Evolutionary conservation across 2,329 filamentous ascomycete genomes (phyloP).

Genomic region (Coleophoma eucalyptorum): DNA sequence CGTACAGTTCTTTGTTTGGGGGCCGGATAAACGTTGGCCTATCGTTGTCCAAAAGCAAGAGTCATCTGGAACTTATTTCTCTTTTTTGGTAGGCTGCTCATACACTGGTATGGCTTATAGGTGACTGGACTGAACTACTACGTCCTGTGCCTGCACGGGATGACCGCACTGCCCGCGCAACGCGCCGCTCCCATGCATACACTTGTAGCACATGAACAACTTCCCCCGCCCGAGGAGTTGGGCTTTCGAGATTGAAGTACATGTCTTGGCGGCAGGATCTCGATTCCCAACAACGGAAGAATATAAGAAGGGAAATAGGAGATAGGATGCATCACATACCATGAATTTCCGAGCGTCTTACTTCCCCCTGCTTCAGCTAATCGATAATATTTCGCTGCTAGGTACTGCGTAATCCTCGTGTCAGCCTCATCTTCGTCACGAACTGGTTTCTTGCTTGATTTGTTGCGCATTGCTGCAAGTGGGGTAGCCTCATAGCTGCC

Average conservation of each 20-base stretch:
- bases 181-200: not conserved
- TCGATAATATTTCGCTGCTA: constrained; percentile 85
- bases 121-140: too few species aligned
- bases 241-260: too few species aligned
- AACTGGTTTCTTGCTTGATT: too few species aligned
- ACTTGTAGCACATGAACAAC: not conserved
- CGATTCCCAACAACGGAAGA: not conserved
- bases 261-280: too few species aligned
- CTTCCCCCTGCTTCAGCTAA: constrained; percentile 84
- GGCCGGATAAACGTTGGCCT: not conserved
- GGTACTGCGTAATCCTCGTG: constrained; percentile 50
- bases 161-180: constrained; percentile 1
- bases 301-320: not conserved
- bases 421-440: constrained; percentile 40
- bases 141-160: not conserved
- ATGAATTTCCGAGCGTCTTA: constrained; percentile 90
- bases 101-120: too few species aligned
- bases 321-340: constrained; percentile 59
- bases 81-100: too few species aligned
- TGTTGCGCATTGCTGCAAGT: constrained; percentile 2
- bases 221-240: too few species aligned
- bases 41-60: not conserved
- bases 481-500: constrained; percentile 36
- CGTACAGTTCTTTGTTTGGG: not conserved
- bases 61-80: not conserved